Conservation (phyloP, 1,139 yeast species). For the Debaryomycetaceae sp. region DNA sequence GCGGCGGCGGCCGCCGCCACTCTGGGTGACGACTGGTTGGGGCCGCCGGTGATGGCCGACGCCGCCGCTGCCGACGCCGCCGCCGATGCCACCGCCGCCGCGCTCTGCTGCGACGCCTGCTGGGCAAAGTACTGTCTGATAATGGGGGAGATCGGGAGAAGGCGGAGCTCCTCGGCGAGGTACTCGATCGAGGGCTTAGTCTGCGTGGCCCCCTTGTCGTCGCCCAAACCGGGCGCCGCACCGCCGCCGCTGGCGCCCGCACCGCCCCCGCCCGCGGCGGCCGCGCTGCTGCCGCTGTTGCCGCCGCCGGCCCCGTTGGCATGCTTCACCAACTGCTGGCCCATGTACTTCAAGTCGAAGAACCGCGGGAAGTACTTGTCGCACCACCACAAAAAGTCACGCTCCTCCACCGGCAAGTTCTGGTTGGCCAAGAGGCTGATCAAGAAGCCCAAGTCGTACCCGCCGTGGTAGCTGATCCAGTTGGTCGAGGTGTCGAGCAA, state of each 20-base stretch:
- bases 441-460: slow-evolving; percentile 91
- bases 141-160: slow-evolving; percentile 46
- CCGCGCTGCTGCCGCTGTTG: slow-evolving; percentile 2
- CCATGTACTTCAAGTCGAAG: slow-evolving; percentile 78
- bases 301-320: background rate
- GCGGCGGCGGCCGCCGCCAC: slow-evolving; percentile 13
- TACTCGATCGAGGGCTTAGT: slow-evolving; percentile 45
- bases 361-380: slow-evolving; percentile 73
- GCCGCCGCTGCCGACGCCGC: too few relatives aligned
- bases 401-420: slow-evolving; percentile 75
- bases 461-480: slow-evolving; percentile 93
- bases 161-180: slow-evolving; percentile 55
- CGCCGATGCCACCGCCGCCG: slow-evolving; percentile 16
- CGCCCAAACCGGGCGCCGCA: slow-evolving; percentile 5
- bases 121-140: slow-evolving; percentile 46
- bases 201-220: slow-evolving; percentile 14
- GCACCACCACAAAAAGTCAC: slow-evolving; percentile 73
- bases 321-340: slow-evolving; percentile 44
- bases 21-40: too few relatives aligned
- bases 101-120: slow-evolving; percentile 13
- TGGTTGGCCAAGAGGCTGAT: slow-evolving; percentile 72
- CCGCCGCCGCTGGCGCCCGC: background rate
- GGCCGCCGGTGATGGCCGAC: too few relatives aligned
- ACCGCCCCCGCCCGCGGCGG: background rate
- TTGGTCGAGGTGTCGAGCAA: slow-evolving; percentile 67